phyloP scores from a whole-genome alignment of 768 basidiomycete species.

The Hygrocybe punicea region DNA sequence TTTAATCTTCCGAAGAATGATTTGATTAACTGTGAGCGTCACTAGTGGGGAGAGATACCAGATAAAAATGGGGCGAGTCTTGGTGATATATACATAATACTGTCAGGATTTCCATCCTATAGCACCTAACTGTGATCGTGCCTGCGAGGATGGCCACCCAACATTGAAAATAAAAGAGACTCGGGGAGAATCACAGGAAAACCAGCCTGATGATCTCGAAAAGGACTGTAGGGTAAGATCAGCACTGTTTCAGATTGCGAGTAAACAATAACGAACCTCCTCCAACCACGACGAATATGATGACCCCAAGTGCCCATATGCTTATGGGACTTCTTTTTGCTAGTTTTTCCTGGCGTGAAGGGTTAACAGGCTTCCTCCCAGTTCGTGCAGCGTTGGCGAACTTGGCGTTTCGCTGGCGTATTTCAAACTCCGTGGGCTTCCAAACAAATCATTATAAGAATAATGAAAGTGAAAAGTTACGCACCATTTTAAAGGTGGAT shows the following conservation, averaged over 20 bases:
- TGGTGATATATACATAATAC: not conserved
- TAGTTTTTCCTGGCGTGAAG: slow-evolving; percentile 67
- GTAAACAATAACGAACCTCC: slow-evolving; percentile 50
- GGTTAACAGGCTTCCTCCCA: slow-evolving; percentile 74
- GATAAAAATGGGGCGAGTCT: not conserved
- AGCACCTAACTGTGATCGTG: not conserved
- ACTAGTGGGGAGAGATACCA: not conserved
- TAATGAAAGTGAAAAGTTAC: not conserved
- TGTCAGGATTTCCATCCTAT: not conserved
- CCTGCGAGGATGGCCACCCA: not conserved
- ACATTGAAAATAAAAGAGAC: not conserved
- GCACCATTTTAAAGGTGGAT: not conserved
- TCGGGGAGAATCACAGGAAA: slow-evolving; percentile 48
- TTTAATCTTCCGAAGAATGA: too few species aligned
- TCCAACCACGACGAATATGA: slow-evolving; percentile 75
- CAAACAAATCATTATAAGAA: not conserved
- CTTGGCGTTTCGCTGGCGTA: slow-evolving; percentile 75
- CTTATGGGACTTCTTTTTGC: slow-evolving; percentile 73
- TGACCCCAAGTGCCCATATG: slow-evolving; percentile 66
- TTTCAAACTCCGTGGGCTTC: slow-evolving; percentile 79
- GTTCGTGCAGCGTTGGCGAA: slow-evolving; percentile 70
- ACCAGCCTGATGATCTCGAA: slow-evolving; percentile 68
- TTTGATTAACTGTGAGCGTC: too few species aligned
- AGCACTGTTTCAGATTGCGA: not conserved
- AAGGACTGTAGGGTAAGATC: slow-evolving; percentile 46